A percentile compares a stretch with the other conserved stretches of the same genome.
phyloP scores from a whole-genome alignment of 345 rosid species.

The Conringia planisiliqua region DNA sequence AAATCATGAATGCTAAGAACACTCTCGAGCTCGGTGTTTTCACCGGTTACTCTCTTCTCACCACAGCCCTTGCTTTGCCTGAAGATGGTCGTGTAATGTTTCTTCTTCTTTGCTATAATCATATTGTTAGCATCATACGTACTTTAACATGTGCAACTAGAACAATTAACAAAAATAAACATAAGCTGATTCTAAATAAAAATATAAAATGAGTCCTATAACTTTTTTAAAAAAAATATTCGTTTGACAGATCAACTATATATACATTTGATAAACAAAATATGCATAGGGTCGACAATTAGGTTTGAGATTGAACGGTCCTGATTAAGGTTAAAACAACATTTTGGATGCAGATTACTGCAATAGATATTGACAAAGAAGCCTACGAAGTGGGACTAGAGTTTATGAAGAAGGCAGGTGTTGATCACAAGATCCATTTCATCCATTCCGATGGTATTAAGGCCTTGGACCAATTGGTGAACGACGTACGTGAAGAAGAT shows the following conservation, averaged over 20 bases:
- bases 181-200: background rate
- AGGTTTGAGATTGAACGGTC: no score
- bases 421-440: background rate
- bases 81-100: slow-evolving; percentile 44
- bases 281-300: background rate
- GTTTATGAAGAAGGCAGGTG: slow-evolving; percentile 9
- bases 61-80: slow-evolving; percentile 58
- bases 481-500: background rate
- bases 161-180: background rate
- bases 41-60: slow-evolving; percentile 62
- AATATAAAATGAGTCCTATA: background rate
- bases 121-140: background rate
- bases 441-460: background rate
- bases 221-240: no score
- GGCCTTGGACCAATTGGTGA: background rate
- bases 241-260: background rate
- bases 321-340: no score
- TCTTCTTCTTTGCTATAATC: background rate
- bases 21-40: slow-evolving; percentile 69
- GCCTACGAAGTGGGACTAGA: slow-evolving; percentile 34
- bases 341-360: slow-evolving; percentile 38
- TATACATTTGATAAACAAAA: background rate
- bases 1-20: slow-evolving; percentile 48
- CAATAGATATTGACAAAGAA: slow-evolving; percentile 40
- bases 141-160: background rate